Percentiles rank a stretch among this genome's conserved stretches.
These are phyloP conservation scores for Pleurotus ostreatus DNA, from an alignment of 768 basidiomycete species.

Conservation along the genomic window DNA sequence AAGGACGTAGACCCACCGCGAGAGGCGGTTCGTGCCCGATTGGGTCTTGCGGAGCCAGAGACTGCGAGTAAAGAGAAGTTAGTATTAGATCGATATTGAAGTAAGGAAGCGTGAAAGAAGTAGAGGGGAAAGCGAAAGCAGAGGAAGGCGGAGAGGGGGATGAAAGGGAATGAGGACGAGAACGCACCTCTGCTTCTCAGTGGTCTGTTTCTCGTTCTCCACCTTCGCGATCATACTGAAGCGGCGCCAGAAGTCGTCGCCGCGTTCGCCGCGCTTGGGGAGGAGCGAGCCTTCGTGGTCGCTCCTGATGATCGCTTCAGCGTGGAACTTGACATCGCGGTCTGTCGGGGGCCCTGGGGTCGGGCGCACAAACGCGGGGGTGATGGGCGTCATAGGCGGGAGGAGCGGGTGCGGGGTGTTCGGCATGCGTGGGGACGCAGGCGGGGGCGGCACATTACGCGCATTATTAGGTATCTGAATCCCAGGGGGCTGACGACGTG, in stretches of 20 bases:
- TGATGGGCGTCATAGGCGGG: conserved; percentile 75
- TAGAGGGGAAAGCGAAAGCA: background rate
- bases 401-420: conserved; percentile 69
- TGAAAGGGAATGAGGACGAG: background rate
- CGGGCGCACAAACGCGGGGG: conserved; percentile 72
- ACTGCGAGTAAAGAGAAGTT: conserved; percentile 26
- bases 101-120: background rate
- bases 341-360: conserved; percentile 37
- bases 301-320: conserved; percentile 60
- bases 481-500: conserved; percentile 3
- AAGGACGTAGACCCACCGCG: conserved; percentile 67
- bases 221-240: conserved; percentile 82
- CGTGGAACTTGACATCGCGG: conserved; percentile 24
- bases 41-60: conserved; percentile 69
- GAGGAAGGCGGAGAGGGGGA: background rate
- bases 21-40: conserved; percentile 44
- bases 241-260: conserved; percentile 84
- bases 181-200: conserved; percentile 44
- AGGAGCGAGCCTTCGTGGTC: conserved; percentile 64
- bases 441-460: conserved; percentile 7
- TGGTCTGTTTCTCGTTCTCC: conserved; percentile 37
- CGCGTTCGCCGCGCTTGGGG: conserved; percentile 64
- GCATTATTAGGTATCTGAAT: conserved; percentile 14
- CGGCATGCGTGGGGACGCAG: conserved; percentile 30
- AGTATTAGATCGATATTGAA: background rate